These are phyloP conservation scores for Glycyrrhiza uralensis DNA, from an alignment of 306 rosid genomes.

Conservation along the genomic window DNA sequence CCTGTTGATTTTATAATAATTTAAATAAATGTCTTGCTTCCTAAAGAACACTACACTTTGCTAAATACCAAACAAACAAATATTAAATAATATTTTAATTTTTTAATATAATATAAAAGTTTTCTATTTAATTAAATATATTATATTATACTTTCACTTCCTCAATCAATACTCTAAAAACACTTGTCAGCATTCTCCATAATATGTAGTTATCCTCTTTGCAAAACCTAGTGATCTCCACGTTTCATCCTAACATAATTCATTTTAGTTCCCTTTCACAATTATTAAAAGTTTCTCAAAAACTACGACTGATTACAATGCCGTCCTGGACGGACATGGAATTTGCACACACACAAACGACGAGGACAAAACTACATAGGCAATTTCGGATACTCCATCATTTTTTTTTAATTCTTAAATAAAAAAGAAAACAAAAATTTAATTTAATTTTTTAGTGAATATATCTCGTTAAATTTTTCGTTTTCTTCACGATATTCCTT, in stretches of 20 bases:
- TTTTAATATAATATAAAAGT: not conserved
- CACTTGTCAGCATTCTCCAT: not conserved
- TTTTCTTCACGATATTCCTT: not conserved
- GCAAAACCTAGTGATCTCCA: not conserved
- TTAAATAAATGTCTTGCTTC: not conserved
- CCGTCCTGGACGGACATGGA: conserved; percentile 29
- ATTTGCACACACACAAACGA: not conserved
- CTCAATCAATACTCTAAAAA: not conserved
- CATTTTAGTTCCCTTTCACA: not conserved
- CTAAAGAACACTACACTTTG: not conserved
- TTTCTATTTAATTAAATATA: not conserved
- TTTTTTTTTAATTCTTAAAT: not conserved
- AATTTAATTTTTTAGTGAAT: not conserved
- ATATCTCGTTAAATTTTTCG: not conserved
- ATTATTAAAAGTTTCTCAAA: not conserved
- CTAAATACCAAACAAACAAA: not conserved
- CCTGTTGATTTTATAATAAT: not conserved
- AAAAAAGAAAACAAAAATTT: not conserved
- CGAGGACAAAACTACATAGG: not conserved
- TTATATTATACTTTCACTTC: not conserved
- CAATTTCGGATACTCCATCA: not conserved
- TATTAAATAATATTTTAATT: not conserved
- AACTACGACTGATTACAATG: not conserved
- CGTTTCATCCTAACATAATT: not conserved
- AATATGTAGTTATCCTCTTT: not conserved